A percentile compares a stretch with the other conserved stretches of the same genome.
phyloP scores from a whole-genome alignment of 192 early-diverging fungal species.

The Obelidium mucronatum region DNA sequence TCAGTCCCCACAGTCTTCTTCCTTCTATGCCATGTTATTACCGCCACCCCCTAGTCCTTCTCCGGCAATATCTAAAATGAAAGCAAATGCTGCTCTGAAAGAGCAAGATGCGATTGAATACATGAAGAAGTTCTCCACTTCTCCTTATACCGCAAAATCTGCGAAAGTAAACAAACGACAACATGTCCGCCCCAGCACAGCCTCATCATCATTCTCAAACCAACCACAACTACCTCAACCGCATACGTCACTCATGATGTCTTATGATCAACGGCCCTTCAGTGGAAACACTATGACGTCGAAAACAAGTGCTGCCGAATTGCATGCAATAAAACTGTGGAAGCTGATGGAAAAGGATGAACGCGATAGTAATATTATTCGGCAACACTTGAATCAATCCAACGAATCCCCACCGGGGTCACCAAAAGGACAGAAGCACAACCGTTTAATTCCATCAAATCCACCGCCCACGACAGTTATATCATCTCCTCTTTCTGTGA shows the following conservation, averaged over 20 bases:
- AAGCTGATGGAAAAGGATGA: constrained; percentile 14
- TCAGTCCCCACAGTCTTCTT: background rate
- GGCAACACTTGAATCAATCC: background rate
- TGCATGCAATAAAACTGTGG: constrained; percentile 18
- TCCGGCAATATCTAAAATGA: constrained; percentile 42
- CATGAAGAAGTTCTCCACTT: constrained; percentile 35
- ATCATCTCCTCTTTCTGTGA: constrained; percentile 32
- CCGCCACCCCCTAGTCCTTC: constrained; percentile 19
- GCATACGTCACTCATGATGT: constrained; percentile 20
- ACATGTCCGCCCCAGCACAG: constrained; percentile 1
- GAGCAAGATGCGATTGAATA: constrained; percentile 38
- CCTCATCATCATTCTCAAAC: background rate
- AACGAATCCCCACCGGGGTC: constrained; percentile 7
- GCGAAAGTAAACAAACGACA: constrained; percentile 16
- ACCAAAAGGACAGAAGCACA: background rate
- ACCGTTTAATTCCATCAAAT: background rate
- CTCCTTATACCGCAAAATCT: constrained; percentile 26
- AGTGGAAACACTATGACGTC: background rate
- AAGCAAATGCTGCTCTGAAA: constrained; percentile 31
- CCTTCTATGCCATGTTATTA: background rate
- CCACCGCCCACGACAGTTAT: constrained; percentile 7
- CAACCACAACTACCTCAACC: constrained; percentile 14
- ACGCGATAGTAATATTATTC: background rate
- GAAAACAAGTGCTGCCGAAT: constrained; percentile 2
- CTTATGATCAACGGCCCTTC: constrained; percentile 1